These are phyloP conservation scores for Talaromyces marneffei DNA, from an alignment of 2,329 filamentous ascomycete species.

Conservation along the genomic window DNA sequence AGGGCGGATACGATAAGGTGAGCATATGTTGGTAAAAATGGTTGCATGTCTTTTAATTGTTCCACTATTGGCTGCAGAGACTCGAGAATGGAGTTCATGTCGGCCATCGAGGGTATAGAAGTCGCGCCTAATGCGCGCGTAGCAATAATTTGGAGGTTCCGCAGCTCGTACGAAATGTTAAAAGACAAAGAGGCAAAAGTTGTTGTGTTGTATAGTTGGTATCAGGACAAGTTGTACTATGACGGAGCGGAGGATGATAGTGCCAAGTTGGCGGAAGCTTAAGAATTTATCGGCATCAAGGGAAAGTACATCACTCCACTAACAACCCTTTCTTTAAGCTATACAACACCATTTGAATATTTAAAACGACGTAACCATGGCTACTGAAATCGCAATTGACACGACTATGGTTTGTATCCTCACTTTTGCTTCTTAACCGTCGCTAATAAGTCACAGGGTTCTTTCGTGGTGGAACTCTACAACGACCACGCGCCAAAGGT, in stretches of 20 bases:
- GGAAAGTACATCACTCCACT: not conserved
- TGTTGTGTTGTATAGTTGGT: no score
- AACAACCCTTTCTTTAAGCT: not conserved
- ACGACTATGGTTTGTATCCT: constrained; percentile 68
- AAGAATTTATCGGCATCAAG: not conserved
- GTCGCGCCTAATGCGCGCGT: not conserved
- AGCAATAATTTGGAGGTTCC: not conserved
- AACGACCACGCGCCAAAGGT: constrained; percentile 73
- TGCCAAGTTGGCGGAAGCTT: not conserved
- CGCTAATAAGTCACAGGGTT: constrained; percentile 54
- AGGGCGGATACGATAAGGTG: constrained; percentile 65
- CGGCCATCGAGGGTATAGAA: constrained; percentile 23
- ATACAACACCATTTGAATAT: not conserved
- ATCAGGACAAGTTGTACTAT: not conserved
- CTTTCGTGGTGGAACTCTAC: constrained; percentile 85
- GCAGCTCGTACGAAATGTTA: not conserved
- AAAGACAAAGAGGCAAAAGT: not conserved
- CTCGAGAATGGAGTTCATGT: constrained; percentile 34
- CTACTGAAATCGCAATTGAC: constrained; percentile 72
- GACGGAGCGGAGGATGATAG: not conserved
- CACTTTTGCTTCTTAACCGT: not conserved
- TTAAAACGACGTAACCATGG: constrained; percentile 47
- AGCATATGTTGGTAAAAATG: constrained; percentile 51
- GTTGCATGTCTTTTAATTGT: constrained; percentile 39
- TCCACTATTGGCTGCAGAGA: constrained; percentile 33